phyloP scores from a whole-genome alignment of 1,139 yeast species.

The Debaryomycetaceae sp. region DNA sequence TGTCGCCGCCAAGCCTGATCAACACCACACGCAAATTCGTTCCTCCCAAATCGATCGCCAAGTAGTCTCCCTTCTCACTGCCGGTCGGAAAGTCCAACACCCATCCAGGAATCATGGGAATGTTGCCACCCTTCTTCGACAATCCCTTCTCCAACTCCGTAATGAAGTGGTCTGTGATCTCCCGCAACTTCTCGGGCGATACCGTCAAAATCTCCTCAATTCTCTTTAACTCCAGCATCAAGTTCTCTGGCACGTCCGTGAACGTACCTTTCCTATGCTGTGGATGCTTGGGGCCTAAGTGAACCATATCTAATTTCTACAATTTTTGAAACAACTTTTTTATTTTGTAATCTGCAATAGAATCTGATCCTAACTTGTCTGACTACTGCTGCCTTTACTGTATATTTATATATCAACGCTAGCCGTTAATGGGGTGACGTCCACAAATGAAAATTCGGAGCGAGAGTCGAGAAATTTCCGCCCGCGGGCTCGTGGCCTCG shows the following conservation, averaged over 20 bases:
- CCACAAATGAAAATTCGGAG: conserved; percentile 1
- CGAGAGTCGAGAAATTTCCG: background rate
- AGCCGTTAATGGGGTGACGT: conserved; percentile 1
- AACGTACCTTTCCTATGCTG: conserved; percentile 80
- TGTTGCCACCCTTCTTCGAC: conserved; percentile 71
- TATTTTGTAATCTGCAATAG: no score
- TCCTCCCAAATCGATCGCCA: conserved; percentile 95
- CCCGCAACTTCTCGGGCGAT: conserved; percentile 53
- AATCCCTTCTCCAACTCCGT: conserved; percentile 77
- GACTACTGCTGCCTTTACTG: background rate
- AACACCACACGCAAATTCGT: conserved; percentile 89
- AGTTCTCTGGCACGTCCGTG: conserved; percentile 66
- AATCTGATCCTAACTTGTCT: background rate
- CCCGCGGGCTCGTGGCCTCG: conserved; percentile 3
- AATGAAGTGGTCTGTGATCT: conserved; percentile 60
- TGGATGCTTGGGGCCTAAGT: conserved; percentile 79
- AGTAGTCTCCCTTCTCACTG: conserved; percentile 78
- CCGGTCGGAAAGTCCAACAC: conserved; percentile 93
- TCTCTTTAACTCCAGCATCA: conserved; percentile 55
- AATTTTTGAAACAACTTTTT: background rate
- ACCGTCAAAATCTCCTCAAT: conserved; percentile 67
- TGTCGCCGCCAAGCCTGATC: conserved; percentile 74
- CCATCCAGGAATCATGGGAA: conserved; percentile 98
- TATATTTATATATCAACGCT: background rate
- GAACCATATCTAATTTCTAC: conserved; percentile 52